Evolutionary conservation across 495 filamentous ascomycete species (phyloP).

Genomic region (Podospora conica): DNA sequence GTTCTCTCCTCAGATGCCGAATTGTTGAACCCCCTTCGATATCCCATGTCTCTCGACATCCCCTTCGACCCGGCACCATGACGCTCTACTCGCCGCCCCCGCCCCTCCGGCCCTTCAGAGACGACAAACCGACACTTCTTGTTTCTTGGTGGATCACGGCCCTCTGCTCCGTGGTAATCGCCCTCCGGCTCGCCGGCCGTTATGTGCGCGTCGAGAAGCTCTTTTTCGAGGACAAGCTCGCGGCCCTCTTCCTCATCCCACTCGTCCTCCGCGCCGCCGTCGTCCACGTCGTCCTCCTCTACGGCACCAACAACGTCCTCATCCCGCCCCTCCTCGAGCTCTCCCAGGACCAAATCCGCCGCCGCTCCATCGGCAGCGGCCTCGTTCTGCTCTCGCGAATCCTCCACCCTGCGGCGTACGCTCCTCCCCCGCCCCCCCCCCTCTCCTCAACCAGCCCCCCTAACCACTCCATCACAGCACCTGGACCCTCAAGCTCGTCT

Average conservation of each 20-base stretch:
- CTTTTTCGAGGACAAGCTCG: constrained; percentile 81
- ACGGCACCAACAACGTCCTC: constrained; percentile 82
- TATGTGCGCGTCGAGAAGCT: constrained; percentile 74
- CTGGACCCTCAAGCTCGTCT: constrained; percentile 84
- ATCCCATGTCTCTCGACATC: background rate
- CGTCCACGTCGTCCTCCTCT: constrained; percentile 74
- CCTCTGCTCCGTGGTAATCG: constrained; percentile 72
- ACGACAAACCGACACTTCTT: constrained; percentile 71
- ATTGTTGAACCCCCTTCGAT: background rate
- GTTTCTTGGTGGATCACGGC: constrained; percentile 89
- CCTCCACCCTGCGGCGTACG: constrained; percentile 61
- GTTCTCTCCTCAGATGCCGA: background rate
- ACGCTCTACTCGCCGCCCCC: constrained; percentile 54
- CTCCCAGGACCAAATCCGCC: constrained; percentile 37
- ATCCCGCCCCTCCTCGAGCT: constrained; percentile 29
- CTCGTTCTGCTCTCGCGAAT: constrained; percentile 59
- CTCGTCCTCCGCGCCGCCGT: constrained; percentile 72
- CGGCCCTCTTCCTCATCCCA: constrained; percentile 71
- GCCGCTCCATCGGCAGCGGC: constrained; percentile 51
- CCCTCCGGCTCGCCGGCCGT: constrained; percentile 68
- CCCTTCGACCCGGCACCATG: constrained; percentile 27
- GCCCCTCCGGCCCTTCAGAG: constrained; percentile 43
- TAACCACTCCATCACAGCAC: constrained; percentile 48
- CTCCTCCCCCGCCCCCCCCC: no score
- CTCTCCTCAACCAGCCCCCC: background rate